Evolutionary conservation across 2,329 filamentous ascomycete genomes (phyloP).

Genomic region (Bipolaris oryzae): DNA sequence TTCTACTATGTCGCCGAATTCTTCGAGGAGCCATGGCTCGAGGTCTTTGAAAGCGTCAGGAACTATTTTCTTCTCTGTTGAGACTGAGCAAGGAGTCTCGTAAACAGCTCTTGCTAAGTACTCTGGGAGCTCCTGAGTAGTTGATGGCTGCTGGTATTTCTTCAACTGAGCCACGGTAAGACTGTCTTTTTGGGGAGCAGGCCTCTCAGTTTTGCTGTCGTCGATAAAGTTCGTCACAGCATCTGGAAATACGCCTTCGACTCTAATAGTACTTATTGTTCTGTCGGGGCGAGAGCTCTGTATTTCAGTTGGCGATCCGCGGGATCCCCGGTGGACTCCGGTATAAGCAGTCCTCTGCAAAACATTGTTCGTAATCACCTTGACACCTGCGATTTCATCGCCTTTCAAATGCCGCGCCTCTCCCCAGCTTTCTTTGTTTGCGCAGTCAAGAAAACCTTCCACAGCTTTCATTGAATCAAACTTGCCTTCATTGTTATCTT

Average conservation of each 20-base stretch:
- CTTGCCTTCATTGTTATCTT: not conserved
- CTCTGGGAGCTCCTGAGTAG: not conserved
- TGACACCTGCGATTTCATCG: not conserved
- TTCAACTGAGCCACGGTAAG: not conserved
- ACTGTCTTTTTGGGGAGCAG: not conserved
- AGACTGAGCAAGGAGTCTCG: not conserved
- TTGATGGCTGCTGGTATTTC: not conserved
- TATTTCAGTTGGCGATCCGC: not conserved
- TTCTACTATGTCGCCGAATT: conserved; percentile 51
- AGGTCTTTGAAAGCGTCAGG: conserved; percentile 41
- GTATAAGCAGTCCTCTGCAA: not conserved
- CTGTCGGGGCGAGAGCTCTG: not conserved
- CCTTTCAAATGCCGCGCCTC: conserved; percentile 12
- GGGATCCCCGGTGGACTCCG: too few relatives aligned
- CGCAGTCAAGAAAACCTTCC: conserved; percentile 1
- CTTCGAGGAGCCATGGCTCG: conserved; percentile 47
- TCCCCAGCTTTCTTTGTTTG: conserved; percentile 6
- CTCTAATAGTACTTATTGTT: not conserved
- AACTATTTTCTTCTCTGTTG: conserved; percentile 11
- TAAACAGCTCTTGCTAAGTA: not conserved
- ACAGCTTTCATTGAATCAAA: not conserved
- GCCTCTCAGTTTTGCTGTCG: not conserved
- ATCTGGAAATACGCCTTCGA: not conserved
- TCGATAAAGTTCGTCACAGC: not conserved
- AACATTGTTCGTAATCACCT: not conserved